These are phyloP conservation scores for Microdochium nivale DNA, from an alignment of 2,329 filamentous ascomycete species.

Conservation along the genomic window DNA sequence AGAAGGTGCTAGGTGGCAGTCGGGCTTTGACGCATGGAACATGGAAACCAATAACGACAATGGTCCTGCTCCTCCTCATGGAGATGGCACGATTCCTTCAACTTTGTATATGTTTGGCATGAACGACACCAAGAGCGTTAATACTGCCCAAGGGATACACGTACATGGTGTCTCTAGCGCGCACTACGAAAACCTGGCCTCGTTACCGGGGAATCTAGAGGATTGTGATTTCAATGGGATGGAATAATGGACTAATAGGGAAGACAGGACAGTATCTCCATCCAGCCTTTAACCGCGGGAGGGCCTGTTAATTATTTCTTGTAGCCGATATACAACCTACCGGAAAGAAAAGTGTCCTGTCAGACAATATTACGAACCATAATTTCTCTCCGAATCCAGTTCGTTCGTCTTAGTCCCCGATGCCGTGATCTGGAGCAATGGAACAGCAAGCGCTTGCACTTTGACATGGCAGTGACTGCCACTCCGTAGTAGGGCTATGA, in stretches of 20 bases:
- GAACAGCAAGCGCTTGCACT: too few relatives aligned
- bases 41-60: conserved; percentile 12
- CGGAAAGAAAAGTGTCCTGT: too few relatives aligned
- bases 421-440: too few relatives aligned
- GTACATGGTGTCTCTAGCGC: neutral
- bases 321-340: too few relatives aligned
- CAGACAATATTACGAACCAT: too few relatives aligned
- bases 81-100: conserved; percentile 12
- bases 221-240: neutral
- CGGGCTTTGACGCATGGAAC: conserved; percentile 47
- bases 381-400: too few relatives aligned
- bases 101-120: conserved; percentile 18
- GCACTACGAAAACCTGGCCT: neutral
- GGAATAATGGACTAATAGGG: neutral
- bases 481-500: too few relatives aligned
- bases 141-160: neutral
- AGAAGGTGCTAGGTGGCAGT: conserved; percentile 49
- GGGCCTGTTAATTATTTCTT: too few relatives aligned
- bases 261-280: too few relatives aligned
- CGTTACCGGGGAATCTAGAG: neutral
- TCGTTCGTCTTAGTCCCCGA: too few relatives aligned
- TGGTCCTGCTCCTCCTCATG: neutral
- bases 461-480: too few relatives aligned
- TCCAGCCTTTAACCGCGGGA: too few relatives aligned
- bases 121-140: neutral